Conservation (phyloP, 2,329 filamentous ascomycete genomes). For the Colletotrichum truncatum region DNA sequence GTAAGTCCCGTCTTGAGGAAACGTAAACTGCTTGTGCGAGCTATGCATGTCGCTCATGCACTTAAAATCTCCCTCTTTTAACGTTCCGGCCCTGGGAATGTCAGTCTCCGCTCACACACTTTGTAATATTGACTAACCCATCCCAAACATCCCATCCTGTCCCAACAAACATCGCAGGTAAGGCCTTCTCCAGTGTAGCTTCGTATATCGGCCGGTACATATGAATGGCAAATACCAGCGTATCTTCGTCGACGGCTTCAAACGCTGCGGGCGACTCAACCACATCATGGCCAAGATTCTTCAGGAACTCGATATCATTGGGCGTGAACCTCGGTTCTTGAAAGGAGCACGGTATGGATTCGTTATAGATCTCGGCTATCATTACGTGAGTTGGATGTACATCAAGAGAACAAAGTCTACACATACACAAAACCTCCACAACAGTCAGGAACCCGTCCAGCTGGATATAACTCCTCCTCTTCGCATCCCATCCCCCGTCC, state of each 20-base stretch:
- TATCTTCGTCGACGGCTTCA: slow-evolving; percentile 52
- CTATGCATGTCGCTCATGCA: slow-evolving; percentile 44
- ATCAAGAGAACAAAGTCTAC: not conserved
- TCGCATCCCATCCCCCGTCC: slow-evolving; percentile 54
- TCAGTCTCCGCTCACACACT: not conserved
- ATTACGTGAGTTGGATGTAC: not conserved
- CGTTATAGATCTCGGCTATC: slow-evolving; percentile 15
- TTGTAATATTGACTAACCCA: slow-evolving; percentile 44
- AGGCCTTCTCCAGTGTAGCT: slow-evolving; percentile 52
- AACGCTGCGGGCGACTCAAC: slow-evolving; percentile 64
- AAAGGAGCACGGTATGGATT: slow-evolving; percentile 55
- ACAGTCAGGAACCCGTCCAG: slow-evolving; percentile 61
- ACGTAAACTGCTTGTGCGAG: slow-evolving; percentile 40
- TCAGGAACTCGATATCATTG: slow-evolving; percentile 61
- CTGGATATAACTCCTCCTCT: slow-evolving; percentile 59
- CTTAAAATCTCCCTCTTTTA: slow-evolving; percentile 37
- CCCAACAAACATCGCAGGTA: slow-evolving; percentile 67
- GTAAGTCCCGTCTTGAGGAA: slow-evolving; percentile 48
- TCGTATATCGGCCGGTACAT: slow-evolving; percentile 65
- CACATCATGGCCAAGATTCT: slow-evolving; percentile 61
- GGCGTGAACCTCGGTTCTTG: slow-evolving; percentile 64
- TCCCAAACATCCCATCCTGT: slow-evolving; percentile 63
- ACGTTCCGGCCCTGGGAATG: slow-evolving; percentile 5
- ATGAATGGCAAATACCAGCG: slow-evolving; percentile 71
- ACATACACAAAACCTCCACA: slow-evolving; percentile 52